Conservation (phyloP, 2,329 filamentous ascomycete genomes). For the Pseudogymnoascus sp. region DNA sequence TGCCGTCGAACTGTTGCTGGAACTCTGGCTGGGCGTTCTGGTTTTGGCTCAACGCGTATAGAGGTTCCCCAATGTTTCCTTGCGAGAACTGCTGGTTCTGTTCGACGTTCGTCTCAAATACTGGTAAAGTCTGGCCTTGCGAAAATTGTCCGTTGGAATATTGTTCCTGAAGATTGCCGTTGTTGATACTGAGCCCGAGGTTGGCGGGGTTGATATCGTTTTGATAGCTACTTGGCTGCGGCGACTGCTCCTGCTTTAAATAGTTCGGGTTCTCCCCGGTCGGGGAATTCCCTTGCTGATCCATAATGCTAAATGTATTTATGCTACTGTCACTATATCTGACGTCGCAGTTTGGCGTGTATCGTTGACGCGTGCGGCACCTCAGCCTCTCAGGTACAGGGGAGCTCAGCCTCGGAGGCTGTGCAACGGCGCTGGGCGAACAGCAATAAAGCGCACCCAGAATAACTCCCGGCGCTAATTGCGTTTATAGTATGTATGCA, state of each 20-base stretch:
- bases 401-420: background rate
- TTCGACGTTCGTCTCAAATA: constrained; percentile 32
- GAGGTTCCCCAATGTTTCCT: constrained; percentile 19
- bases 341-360: background rate
- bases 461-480: constrained; percentile 1
- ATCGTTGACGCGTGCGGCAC: background rate
- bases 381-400: constrained; percentile 3
- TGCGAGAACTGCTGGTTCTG: constrained; percentile 29
- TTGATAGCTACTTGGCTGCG: constrained; percentile 1
- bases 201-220: constrained; percentile 5
- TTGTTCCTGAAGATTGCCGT: background rate
- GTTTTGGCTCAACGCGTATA: constrained; percentile 20
- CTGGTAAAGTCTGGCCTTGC: constrained; percentile 32
- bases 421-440: background rate
- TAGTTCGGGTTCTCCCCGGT: background rate
- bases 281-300: constrained; percentile 1
- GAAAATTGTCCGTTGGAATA: constrained; percentile 31
- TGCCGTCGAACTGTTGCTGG: constrained; percentile 29
- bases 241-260: background rate
- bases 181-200: constrained; percentile 3
- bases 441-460: background rate
- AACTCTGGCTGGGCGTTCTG: constrained; percentile 18
- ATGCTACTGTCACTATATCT: background rate
- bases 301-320: constrained; percentile 1
- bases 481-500: background rate